Conservation (phyloP, 305 asterid species). For the Rubia tinctorum region DNA sequence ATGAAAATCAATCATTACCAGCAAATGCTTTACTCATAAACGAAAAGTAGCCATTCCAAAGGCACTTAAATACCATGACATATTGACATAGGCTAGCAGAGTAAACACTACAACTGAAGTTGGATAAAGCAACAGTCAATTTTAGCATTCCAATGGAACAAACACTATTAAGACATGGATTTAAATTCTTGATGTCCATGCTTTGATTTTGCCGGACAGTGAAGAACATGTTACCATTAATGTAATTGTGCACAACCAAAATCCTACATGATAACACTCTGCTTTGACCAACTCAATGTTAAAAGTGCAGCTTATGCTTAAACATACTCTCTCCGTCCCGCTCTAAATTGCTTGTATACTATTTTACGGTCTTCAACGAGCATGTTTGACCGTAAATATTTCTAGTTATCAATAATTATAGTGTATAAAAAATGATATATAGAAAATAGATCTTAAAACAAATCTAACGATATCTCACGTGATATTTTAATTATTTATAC, state of each 20-base stretch:
- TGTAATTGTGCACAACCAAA: no score
- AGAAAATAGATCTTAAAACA: no score
- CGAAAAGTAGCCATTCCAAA: not conserved
- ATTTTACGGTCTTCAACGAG: no score
- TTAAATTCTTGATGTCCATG: not conserved
- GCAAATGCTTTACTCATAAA: not conserved
- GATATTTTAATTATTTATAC: no score
- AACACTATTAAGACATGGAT: not conserved
- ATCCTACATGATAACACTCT: not conserved
- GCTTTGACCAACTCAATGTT: not conserved
- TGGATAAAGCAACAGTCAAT: no score
- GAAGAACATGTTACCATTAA: not conserved
- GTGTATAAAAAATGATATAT: no score
- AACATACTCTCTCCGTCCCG: no score
- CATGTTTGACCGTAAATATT: no score
- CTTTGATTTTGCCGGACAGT: not conserved
- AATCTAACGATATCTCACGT: no score
- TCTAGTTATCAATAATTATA: no score
- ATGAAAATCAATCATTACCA: not conserved
- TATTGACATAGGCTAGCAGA: not conserved
- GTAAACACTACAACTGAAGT: not conserved
- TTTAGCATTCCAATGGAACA: not conserved
- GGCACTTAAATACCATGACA: not conserved
- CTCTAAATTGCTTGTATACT: no score
- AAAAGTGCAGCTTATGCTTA: not conserved